phyloP scores from a whole-genome alignment of 352 stramenopile genomes.

The Stramenopiles sp. region DNA sequence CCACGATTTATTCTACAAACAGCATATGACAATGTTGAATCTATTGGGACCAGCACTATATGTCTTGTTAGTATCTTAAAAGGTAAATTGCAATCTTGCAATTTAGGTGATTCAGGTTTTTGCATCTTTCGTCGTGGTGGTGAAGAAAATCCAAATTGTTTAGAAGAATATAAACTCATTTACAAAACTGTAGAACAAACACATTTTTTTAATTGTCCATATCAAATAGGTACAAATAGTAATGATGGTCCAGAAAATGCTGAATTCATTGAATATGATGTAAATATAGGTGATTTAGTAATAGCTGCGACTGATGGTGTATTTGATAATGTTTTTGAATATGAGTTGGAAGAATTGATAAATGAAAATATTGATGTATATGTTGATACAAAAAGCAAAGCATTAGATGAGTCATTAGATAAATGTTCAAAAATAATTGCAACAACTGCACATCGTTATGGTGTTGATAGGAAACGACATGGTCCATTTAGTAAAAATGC shows the following conservation, averaged over 20 bases:
- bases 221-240: constrained; percentile 2
- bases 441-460: neutral
- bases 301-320: neutral
- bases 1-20: neutral
- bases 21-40: neutral
- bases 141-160: neutral
- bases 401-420: neutral
- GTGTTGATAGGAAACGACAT: neutral
- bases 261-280: neutral
- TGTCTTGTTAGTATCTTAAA: neutral
- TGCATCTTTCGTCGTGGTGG: neutral
- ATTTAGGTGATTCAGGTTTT: constrained; percentile 1
- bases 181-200: neutral
- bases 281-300: neutral
- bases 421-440: neutral
- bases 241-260: neutral
- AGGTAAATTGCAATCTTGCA: neutral
- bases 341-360: neutral
- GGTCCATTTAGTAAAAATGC: neutral
- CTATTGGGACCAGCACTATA: neutral
- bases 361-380: neutral
- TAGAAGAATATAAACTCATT: neutral
- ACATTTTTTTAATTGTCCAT: constrained; percentile 6
- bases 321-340: neutral
- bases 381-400: neutral